A percentile compares a stretch with the other conserved stretches of the same genome.
These are phyloP conservation scores for Cutaneotrichosporon cutaneum DNA, from an alignment of 1,284 basidiomycete genomes.

Conservation along the genomic window DNA sequence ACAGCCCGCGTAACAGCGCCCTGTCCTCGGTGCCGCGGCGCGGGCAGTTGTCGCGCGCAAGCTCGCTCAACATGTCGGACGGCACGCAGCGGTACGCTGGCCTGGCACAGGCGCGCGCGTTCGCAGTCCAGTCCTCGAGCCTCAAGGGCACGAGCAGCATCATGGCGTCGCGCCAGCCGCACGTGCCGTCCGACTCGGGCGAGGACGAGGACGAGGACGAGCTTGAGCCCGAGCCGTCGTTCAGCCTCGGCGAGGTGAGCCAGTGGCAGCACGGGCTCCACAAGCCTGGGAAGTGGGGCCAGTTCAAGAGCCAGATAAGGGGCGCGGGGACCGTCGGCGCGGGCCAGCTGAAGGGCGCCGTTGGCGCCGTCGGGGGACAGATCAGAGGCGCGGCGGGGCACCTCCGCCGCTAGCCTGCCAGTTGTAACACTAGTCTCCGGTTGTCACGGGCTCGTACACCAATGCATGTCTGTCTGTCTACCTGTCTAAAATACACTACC, in stretches of 20 bases:
- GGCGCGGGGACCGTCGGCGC: neutral
- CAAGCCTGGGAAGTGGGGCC: conserved; percentile 19
- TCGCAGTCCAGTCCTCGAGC: conserved; percentile 26
- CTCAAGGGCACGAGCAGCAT: neutral
- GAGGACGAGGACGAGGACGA: conserved; percentile 7
- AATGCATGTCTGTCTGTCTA: conserved; percentile 11
- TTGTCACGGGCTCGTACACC: conserved; percentile 4
- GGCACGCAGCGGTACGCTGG: conserved; percentile 14
- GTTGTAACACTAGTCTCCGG: conserved; percentile 1
- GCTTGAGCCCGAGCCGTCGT: conserved; percentile 15
- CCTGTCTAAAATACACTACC: conserved; percentile 7
- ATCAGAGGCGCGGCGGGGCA: conserved; percentile 25
- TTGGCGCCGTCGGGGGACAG: neutral
- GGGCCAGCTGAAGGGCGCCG: neutral
- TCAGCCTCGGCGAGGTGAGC: neutral
- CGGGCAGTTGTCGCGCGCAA: neutral
- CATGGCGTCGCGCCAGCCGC: neutral
- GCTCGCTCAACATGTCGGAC: conserved; percentile 5
- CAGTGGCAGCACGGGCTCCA: neutral
- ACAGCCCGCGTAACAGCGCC: neutral
- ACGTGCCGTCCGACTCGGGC: neutral
- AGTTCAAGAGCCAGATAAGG: conserved; percentile 16
- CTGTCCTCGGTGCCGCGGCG: conserved; percentile 1
- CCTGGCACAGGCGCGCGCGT: conserved; percentile 16
- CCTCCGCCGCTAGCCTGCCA: conserved; percentile 11